Conservation (phyloP, 2,329 filamentous ascomycete species). For the Cadophora malorum region DNA sequence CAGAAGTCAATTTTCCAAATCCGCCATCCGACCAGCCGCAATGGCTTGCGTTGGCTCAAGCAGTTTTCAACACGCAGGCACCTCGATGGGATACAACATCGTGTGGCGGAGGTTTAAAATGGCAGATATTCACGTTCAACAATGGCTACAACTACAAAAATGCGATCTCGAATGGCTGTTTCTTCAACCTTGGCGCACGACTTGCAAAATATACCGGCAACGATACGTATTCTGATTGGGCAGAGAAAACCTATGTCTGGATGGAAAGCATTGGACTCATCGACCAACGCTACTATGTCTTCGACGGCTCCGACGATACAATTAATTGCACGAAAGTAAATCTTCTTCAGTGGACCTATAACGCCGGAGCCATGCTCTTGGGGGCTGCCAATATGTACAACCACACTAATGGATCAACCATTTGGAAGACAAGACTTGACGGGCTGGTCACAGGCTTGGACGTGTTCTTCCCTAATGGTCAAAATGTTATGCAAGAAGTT, state of each 20-base stretch:
- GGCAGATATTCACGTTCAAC: slow-evolving; percentile 87
- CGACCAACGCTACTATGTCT: slow-evolving; percentile 64
- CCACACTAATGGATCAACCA: slow-evolving; percentile 55
- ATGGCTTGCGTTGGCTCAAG: slow-evolving; percentile 77
- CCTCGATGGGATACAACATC: slow-evolving; percentile 71
- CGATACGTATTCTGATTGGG: slow-evolving; percentile 78
- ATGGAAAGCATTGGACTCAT: slow-evolving; percentile 63
- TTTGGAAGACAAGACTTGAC: slow-evolving; percentile 65
- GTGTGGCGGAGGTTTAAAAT: slow-evolving; percentile 79
- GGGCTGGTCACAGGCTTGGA: slow-evolving; percentile 60
- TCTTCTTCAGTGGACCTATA: slow-evolving; percentile 73
- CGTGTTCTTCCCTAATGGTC: slow-evolving; percentile 61
- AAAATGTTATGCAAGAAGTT: slow-evolving; percentile 66
- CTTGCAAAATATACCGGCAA: slow-evolving; percentile 81
- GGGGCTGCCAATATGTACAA: slow-evolving; percentile 75
- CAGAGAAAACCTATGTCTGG: slow-evolving; percentile 75
- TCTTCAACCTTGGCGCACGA: slow-evolving; percentile 69
- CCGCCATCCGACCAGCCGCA: slow-evolving; percentile 62
- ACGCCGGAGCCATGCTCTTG: slow-evolving; percentile 69
- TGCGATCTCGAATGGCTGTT: slow-evolving; percentile 66
- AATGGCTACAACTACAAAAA: slow-evolving; percentile 82
- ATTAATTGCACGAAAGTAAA: slow-evolving; percentile 64
- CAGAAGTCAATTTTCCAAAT: slow-evolving; percentile 69
- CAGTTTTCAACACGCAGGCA: slow-evolving; percentile 81
- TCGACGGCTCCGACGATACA: slow-evolving; percentile 64